Percentiles rank a stretch among this genome's conserved stretches.
phyloP scores from a whole-genome alignment of 208 protist species.

The Kentomonas sorsogonicus region DNA sequence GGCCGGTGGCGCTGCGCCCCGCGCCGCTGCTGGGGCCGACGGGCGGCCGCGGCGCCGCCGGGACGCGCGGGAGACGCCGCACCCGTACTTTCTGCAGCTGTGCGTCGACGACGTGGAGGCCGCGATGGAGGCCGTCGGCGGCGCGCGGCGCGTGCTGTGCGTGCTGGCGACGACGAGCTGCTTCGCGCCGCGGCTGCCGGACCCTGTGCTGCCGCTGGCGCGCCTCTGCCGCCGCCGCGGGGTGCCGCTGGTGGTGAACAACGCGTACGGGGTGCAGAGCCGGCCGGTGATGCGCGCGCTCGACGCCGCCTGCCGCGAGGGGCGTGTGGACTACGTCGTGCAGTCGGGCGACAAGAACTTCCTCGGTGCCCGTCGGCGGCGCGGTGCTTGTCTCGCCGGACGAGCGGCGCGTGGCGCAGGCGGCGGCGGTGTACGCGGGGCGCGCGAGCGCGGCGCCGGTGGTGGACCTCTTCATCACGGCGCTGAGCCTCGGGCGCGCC shows the following conservation, averaged over 20 bases:
- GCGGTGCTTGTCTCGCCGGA: slow-evolving; percentile 34
- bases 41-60: slow-evolving; percentile 14
- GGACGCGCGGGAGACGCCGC: background rate
- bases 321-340: slow-evolving; percentile 92
- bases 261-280: slow-evolving; percentile 97
- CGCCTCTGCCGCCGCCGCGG: slow-evolving; percentile 71
- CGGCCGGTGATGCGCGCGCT: slow-evolving; percentile 74
- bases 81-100: slow-evolving; percentile 56
- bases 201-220: slow-evolving; percentile 90
- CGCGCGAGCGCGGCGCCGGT: slow-evolving; percentile 88
- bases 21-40: slow-evolving; percentile 6
- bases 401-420: slow-evolving; percentile 1
- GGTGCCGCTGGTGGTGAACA: slow-evolving; percentile 97
- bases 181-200: slow-evolving; percentile 96
- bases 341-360: slow-evolving; percentile 99
- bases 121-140: slow-evolving; percentile 57
- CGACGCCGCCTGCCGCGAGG: slow-evolving; percentile 53
- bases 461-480: slow-evolving; percentile 96
- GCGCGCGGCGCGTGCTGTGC: slow-evolving; percentile 79
- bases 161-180: slow-evolving; percentile 97
- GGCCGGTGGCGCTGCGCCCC: slow-evolving; percentile 44
- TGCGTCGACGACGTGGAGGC: slow-evolving; percentile 64
- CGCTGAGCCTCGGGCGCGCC: slow-evolving; percentile 89
- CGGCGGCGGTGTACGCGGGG: slow-evolving; percentile 83
- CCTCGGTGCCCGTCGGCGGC: slow-evolving; percentile 96